Percentiles rank a stretch among this genome's conserved stretches.
Evolutionary conservation across 2,329 filamentous ascomycete species (phyloP).

Genomic region (Pseudogymnoascus sp.): DNA sequence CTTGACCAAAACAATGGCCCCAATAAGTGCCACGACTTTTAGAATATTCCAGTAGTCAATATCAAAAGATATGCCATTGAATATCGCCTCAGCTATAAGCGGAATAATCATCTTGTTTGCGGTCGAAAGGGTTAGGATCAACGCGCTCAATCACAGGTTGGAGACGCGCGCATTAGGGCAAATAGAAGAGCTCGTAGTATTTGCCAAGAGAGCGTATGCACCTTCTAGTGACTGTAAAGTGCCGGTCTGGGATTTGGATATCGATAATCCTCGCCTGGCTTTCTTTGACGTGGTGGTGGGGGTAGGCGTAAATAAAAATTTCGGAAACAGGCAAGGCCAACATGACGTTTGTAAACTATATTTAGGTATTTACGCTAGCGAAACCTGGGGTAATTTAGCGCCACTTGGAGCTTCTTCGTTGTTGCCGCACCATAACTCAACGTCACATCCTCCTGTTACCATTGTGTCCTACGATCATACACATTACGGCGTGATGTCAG

Average conservation of each 20-base stretch:
- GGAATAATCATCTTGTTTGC: slow-evolving; percentile 26
- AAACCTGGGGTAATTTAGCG: slow-evolving; percentile 6
- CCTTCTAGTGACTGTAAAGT: background rate
- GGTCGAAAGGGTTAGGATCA: background rate
- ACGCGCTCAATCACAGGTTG: background rate
- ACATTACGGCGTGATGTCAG: background rate
- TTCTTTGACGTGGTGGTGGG: background rate
- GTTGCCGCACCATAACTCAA: slow-evolving; percentile 4
- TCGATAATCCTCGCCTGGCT: background rate
- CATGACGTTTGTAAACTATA: slow-evolving; percentile 7
- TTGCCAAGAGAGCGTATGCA: background rate
- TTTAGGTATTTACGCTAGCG: background rate
- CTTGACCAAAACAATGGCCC: slow-evolving; percentile 55
- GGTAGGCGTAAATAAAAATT: slow-evolving; percentile 17
- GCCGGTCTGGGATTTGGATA: background rate
- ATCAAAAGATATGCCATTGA: slow-evolving; percentile 19
- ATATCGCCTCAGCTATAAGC: slow-evolving; percentile 22
- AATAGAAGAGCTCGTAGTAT: background rate
- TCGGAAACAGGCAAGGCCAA: slow-evolving; percentile 2
- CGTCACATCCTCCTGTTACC: background rate
- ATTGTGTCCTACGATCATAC: background rate
- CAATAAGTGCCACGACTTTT: slow-evolving; percentile 44
- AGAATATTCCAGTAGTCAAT: slow-evolving; percentile 40
- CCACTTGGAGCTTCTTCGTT: background rate
- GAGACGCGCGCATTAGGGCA: background rate